Evolutionary conservation across 805 yeast genomes (phyloP), one percentile per base, ranked within the genome.

Genomic region (Wickerhamomyces canadensis): DNA sequence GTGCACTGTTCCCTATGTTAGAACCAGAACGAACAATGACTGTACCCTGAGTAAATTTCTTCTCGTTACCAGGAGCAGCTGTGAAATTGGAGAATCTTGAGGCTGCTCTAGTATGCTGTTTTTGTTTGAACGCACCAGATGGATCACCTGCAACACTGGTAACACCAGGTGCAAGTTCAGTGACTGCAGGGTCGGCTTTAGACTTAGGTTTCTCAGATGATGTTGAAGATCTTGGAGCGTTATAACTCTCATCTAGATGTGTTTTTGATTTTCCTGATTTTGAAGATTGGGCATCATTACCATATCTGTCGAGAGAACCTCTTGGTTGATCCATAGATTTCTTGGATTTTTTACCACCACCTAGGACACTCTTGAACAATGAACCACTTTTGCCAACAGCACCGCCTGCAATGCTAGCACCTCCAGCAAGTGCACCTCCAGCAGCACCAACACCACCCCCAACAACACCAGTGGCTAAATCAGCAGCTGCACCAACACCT

Each of bases 351-450:
- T 53, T 57, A 19, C 58, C 56, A 19, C 58, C 56, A 22, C 58
- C 52, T 6, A 61, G 41, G 9, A 62, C 59, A 22, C 47, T 57
- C 46, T 55, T 68, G 43, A 64, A 51, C 27, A 62, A 52, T 13
- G 57, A 58, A 5, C 74, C 70, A 40, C 82, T 80, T 46, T 65
- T 69, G 27, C 67, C 76, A 25, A 68, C 60, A 17, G 74, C 76
- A 38, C 71, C 78, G 4, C 63, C 54, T 17, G 72, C 70, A 13
- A 60, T 56, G 10, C 73, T 74, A 18, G 62, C 65, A 34, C 69
- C 74, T n/a, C 57, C 57, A 25, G 75, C 77, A 31, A 60, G 67
- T 15, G 57, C 70, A 31, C 63, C 65, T 10, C 55, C 63, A 8
- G 61, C 69, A 23, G 60, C 55, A 19, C 59, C 66, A 36, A 46